Base-by-base conservation (phyloP, 306 rosid species). In the Glycyrrhiza uralensis region DNA sequence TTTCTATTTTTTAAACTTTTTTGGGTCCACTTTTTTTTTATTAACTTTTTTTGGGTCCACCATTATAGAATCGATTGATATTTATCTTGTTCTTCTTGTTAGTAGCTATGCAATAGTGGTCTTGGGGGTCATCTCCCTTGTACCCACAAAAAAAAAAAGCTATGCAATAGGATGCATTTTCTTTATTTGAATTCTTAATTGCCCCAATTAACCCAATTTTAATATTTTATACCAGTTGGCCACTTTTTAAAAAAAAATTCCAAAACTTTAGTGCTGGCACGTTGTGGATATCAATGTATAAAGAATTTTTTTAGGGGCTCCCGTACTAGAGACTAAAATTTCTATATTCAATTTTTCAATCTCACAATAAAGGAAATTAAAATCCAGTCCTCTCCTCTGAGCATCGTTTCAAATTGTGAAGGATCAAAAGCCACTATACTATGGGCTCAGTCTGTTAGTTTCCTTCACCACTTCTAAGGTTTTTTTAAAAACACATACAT, bases 331-430 rank as follows among this genome's bases (percentile, higher is more conserved):
- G 26, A 45, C 20, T 18, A 76, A 75, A 22, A 9, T 22, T 61
- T 50, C 3, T 24, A 8, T 17, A 7, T 54, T 39, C 1, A 38
- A 8, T 69, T 24, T 55, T 8, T 54, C 11, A 23, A n/a, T 5
- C 72, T 45, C 28, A 13, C 9, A 50, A 50, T 32, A 12, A 68
- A 22, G 13, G 36, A 23, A 11, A 7, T 30, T 9, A 57, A 22
- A 66, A 20, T 35, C 12, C 7, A 76, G 33, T 24, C 51, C 36
- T 66, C 67, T 66, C 32, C 7, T 30, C 20, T 12, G 7, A 55
- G 18, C 32, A 60, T 20, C 81, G 76, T 59, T 77, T 69, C 65
- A 69, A 60, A 69, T 26, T 12, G 11, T 61, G 58, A 70, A 61
- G 70, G 63, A 76, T 2, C 69, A 76, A 55, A 15, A 33, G 13